These are phyloP conservation scores for Teunomyces funiuensis DNA, from an alignment of 805 yeast species.

Conservation along the genomic window DNA sequence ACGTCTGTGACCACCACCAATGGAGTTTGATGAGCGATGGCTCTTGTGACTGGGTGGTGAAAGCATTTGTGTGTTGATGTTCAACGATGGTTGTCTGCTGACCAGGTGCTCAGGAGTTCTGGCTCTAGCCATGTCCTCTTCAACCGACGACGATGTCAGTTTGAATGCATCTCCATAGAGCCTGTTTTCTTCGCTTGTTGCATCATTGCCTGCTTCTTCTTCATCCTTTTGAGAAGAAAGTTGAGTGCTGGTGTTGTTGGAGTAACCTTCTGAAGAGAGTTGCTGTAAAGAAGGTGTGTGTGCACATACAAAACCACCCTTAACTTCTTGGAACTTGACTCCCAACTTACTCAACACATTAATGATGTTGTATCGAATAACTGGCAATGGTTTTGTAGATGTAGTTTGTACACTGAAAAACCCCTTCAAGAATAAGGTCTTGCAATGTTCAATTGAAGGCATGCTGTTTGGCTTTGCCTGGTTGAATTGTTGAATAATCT, in stretches of 20 bases:
- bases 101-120: slow-evolving; percentile 31
- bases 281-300: slow-evolving; percentile 53
- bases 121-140: slow-evolving; percentile 16
- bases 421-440: slow-evolving; percentile 86
- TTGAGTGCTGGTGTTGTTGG: slow-evolving; percentile 17
- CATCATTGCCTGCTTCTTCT: slow-evolving; percentile 14
- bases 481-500: slow-evolving; percentile 43
- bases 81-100: slow-evolving; percentile 40
- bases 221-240: slow-evolving; percentile 19
- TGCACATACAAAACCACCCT: slow-evolving; percentile 89
- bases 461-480: slow-evolving; percentile 71
- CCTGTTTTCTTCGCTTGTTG: slow-evolving; percentile 30
- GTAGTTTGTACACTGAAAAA: slow-evolving; percentile 94
- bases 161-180: slow-evolving; percentile 43
- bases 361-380: slow-evolving; percentile 81
- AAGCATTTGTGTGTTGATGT: slow-evolving; percentile 28
- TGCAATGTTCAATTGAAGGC: slow-evolving; percentile 94
- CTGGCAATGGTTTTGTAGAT: slow-evolving; percentile 86
- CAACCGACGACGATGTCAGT: slow-evolving; percentile 32
- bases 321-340: slow-evolving; percentile 82
- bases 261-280: slow-evolving; percentile 9
- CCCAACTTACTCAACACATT: slow-evolving; percentile 72
- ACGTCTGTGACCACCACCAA: slow-evolving; percentile 49
- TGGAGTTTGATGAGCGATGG: slow-evolving; percentile 40
- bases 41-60: slow-evolving; percentile 30